Evolutionary conservation across 805 yeast genomes (phyloP), one percentile per base, ranked within the genome.

Genomic region (Candida dendrica): DNA sequence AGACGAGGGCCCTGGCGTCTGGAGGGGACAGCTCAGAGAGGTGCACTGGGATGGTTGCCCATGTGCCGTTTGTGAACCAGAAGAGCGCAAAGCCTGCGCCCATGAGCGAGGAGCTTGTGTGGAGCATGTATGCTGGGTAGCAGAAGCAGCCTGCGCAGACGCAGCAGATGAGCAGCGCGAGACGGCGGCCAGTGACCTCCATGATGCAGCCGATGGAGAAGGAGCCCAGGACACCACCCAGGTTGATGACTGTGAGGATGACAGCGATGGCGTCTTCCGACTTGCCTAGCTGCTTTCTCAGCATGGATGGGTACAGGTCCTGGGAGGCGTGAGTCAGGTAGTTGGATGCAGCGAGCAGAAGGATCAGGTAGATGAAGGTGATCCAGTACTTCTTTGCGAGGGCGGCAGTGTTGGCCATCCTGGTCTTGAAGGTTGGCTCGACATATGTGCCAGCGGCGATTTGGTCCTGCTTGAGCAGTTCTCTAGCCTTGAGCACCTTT

Each of bases 301-400:
- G 63, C 63, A 79, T 65, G 1, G 86, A 79, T 32, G 88, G 86
- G 59, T 72, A 79, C 55, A 83, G 63, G 58, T 83, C 91, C 61
- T 83, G 89, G 6, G 87, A 76, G 1, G 86, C 87, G 51, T 83
- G 91, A 8, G 85, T 74, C 64, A 75, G 72, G 64, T 81, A 83
- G 61, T 81, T 82, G 68, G 80, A 77, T 16, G 82, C 84, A 16
- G 84, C 71, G 81, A 81, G 74, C 56, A 80, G 62, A 11, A 82
- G 54, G 33, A 84, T 73, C 48, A 75, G 60, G 59, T 79, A 83
- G 36, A 74, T 53, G 46, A 77, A 65, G 46, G 76, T 63, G 40
- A 81, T 68, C 89, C 88, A 83, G 56, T 83, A 77, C 20, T 61
- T 57, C 49, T 59, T 68, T 41, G 75, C 37, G 1, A 72, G 68